Evolutionary conservation across 305 asterid species (phyloP).

Genomic region (Caryopteris hybrid): DNA sequence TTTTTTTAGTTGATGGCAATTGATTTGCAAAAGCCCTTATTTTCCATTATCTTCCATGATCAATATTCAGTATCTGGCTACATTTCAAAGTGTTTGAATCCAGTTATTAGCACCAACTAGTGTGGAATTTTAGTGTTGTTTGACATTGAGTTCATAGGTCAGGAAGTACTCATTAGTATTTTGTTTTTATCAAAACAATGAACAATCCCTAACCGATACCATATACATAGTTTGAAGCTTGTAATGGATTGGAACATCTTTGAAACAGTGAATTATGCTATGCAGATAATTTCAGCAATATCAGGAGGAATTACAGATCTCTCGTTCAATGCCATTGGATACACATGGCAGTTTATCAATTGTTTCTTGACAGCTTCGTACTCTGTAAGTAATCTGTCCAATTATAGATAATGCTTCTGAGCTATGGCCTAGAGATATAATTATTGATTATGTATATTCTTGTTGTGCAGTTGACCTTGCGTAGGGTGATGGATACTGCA

Average conservation of each 20-base stretch:
- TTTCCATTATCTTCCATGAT: background rate
- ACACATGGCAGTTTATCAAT: slow-evolving; percentile 84
- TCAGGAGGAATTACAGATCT: slow-evolving; percentile 92
- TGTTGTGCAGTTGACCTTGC: slow-evolving; percentile 66
- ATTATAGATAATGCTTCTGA: too few relatives aligned
- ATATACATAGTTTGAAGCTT: background rate
- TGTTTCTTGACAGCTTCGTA: slow-evolving; percentile 92
- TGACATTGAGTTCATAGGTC: background rate
- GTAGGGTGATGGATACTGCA: slow-evolving; percentile 92
- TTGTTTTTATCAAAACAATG: too few relatives aligned
- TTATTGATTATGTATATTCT: slow-evolving; percentile 42
- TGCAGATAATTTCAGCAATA: slow-evolving; percentile 92
- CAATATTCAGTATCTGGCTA: background rate
- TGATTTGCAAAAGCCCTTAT: background rate
- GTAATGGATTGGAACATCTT: background rate
- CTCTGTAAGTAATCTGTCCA: slow-evolving; percentile 71
- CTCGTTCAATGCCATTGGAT: slow-evolving; percentile 76
- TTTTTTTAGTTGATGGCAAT: background rate
- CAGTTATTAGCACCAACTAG: background rate
- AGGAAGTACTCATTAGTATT: background rate
- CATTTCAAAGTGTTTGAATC: background rate
- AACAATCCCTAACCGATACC: too few relatives aligned
- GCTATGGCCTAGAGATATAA: too few relatives aligned
- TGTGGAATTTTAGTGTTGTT: background rate
- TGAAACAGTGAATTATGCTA: slow-evolving; percentile 4